Base-by-base conservation (phyloP, 2,329 filamentous ascomycete species). In the Trichoderma brevicompactum region DNA sequence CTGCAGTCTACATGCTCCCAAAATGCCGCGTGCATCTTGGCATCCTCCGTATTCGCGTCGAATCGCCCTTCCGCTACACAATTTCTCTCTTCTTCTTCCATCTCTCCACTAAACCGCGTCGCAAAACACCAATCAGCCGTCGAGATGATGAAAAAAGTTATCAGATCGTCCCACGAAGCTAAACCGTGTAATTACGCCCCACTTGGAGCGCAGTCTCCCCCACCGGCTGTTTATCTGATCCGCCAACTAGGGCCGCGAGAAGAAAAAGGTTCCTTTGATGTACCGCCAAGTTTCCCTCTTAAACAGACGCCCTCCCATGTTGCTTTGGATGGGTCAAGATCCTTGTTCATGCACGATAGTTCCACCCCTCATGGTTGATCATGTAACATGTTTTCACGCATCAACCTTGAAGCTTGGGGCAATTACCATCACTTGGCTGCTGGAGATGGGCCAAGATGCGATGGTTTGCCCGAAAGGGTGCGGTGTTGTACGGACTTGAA, bases 201-300 rank as follows among this genome's bases (percentile, higher is more conserved):
- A 55, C 61, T 49, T 34, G 10, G n/a, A 13, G 13, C 23, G 15
- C 28, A 9, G 43, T 28, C 43, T 49, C 43, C 52, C 40, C 60
- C 41, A 63, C 48, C 50, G 17, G 32, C 49, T 38, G 10, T 63
- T 56, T 56, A 64, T 64, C 61, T 64, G 61, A 64, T 64, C 61
- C 61, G 52, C 49, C 52, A 7, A 1, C 10, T 54, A 46, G 7
- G 50, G 34, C 49, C 49, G 23, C 28, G 43, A 49, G 13, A 15
- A 28, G 43, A 32, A 38, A 19, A 12, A 64, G 1, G 52, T 56
- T 49, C 43, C 43, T 56, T 44, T 7, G 34, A 56, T 19, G 61
- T 64, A 55, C 40, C 52, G 5, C 7, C 52, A 41, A 43, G 61
- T 56, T 28, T 55, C 10, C 32, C 12, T 41, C 10, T 41, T 28